A percentile compares a stretch with the other conserved stretches of the same genome.
phyloP scores from a whole-genome alignment of 768 basidiomycete genomes.

The Leccinum ochraceum region DNA sequence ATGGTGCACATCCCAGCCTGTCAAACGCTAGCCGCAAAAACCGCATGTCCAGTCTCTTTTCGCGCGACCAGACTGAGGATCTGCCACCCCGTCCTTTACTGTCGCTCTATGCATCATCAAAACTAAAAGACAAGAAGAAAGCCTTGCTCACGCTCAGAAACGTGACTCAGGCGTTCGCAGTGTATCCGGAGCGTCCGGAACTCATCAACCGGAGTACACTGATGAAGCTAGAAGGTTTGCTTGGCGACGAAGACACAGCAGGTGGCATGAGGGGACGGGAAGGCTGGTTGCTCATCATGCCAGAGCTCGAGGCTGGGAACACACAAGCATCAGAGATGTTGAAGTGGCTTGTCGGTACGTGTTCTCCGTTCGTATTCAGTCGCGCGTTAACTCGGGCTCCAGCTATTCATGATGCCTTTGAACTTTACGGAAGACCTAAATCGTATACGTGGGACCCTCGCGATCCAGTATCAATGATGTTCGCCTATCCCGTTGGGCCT shows the following conservation, averaged over 20 bases:
- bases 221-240: conserved; percentile 86
- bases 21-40: conserved; percentile 37
- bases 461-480: conserved; percentile 83
- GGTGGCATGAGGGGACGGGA: conserved; percentile 68
- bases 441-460: conserved; percentile 89
- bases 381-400: conserved; percentile 15
- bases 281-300: conserved; percentile 91
- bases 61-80: conserved; percentile 45
- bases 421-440: conserved; percentile 85
- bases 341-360: conserved; percentile 85
- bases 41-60: conserved; percentile 67
- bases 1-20: conserved; percentile 27
- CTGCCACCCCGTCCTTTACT: conserved; percentile 44
- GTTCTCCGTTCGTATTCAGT: neutral
- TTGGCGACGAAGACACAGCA: conserved; percentile 77
- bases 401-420: conserved; percentile 87
- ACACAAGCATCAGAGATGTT: conserved; percentile 81
- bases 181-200: conserved; percentile 95
- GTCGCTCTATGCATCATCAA: conserved; percentile 60
- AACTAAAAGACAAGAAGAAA: conserved; percentile 74
- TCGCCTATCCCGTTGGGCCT: conserved; percentile 89
- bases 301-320: conserved; percentile 67
- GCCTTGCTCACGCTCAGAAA: conserved; percentile 66
- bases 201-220: conserved; percentile 86
- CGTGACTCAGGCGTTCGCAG: conserved; percentile 86